Base-by-base conservation (phyloP, 1,139 yeast species). In the Sugiyamaella paludigena region DNA sequence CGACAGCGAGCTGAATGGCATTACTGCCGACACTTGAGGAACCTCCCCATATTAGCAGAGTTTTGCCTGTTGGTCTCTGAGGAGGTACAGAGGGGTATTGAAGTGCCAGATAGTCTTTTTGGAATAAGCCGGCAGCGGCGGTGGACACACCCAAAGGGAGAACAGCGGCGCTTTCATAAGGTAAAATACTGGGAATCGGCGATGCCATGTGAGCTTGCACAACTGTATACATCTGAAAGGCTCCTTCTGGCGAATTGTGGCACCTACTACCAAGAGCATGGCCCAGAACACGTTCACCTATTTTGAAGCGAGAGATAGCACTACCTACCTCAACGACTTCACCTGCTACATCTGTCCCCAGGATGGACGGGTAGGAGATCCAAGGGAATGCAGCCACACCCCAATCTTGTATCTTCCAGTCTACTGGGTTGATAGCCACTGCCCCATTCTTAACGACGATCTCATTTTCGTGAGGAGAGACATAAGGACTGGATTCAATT, bases 351-450 rank as follows among this genome's bases (percentile, higher is more conserved):
- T 69, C 72, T 40, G 56, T 54, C 4, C 73, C 73, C 12, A 55
- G 50, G 31, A 67, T 72, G 32, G 73, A 62, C 7, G 49, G 49
- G 19, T 44, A 44, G 12, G 16, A 7, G 9, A 28, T 11, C 13
- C 19, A 12, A 7, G 41, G 30, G 28, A 38, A 38, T 8, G 24
- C 10, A 2, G 13, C 16, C 13, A 9, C 4, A n/a, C 19, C 40
- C 43, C 49, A 62, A 4, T 59, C 71, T 36, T 75, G 62, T 55
- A 81, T 85, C 59, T 81, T 82, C 84, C 85, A 84, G 63, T 85
- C 92, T 9, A 87, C 79, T 38, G 92, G 92, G 62, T 85, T 85
- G 33, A 77, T 72, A 5, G 87, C 89, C 47, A 66, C 74, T 2
- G 89, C 24, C 24, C 5, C 5, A 19, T 19, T 19, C 24, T 5